These are phyloP conservation scores for Dactylellina sp. DNA, from an alignment of 2,329 filamentous ascomycete genomes.

Conservation along the genomic window DNA sequence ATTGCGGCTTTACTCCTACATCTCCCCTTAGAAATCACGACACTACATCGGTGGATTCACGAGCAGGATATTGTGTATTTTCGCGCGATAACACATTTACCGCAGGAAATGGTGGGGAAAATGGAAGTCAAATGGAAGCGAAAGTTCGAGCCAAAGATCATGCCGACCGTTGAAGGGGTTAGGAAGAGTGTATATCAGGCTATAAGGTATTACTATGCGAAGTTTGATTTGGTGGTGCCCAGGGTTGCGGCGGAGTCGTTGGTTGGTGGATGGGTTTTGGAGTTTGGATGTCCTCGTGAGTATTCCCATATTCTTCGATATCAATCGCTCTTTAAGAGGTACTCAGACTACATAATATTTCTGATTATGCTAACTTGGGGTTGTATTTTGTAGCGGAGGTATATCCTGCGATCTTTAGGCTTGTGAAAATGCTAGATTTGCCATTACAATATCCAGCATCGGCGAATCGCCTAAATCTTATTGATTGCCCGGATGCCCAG, in stretches of 20 bases:
- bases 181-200: slow-evolving; percentile 74
- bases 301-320: slow-evolving; percentile 35
- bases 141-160: slow-evolving; percentile 69
- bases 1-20: slow-evolving; percentile 79
- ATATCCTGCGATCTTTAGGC: slow-evolving; percentile 71
- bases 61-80: slow-evolving; percentile 78
- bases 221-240: slow-evolving; percentile 79
- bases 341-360: too few species aligned
- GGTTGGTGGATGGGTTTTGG: slow-evolving; percentile 76
- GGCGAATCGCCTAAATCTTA: slow-evolving; percentile 60
- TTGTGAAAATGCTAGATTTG: slow-evolving; percentile 66
- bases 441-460: slow-evolving; percentile 49
- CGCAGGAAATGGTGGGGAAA: slow-evolving; percentile 74
- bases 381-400: slow-evolving; percentile 71
- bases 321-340: too few species aligned
- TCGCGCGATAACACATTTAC: slow-evolving; percentile 72
- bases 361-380: slow-evolving; percentile 53
- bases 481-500: slow-evolving; percentile 79
- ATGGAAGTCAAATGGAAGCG: slow-evolving; percentile 73
- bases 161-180: slow-evolving; percentile 69
- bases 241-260: slow-evolving; percentile 77
- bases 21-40: slow-evolving; percentile 79
- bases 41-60: slow-evolving; percentile 77
- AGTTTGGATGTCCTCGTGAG: slow-evolving; percentile 79
- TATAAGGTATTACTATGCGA: slow-evolving; percentile 72